Percentiles rank a stretch among this genome's conserved stretches.
phyloP scores from a whole-genome alignment of 352 stramenopile species.

The Globisporangium yorkense region DNA sequence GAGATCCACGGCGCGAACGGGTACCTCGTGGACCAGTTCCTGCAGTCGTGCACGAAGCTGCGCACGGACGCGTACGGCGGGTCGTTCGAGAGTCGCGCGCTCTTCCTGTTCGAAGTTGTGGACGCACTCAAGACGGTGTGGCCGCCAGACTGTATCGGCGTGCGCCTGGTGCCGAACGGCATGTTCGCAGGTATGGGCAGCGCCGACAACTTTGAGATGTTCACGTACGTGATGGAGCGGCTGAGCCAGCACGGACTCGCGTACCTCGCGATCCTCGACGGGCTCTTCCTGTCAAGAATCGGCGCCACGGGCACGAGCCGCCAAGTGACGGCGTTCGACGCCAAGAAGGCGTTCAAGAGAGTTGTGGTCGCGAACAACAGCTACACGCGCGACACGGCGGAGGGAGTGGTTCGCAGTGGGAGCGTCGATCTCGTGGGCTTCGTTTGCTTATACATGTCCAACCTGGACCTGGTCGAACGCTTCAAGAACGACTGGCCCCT shows the following conservation, averaged over 20 bases:
- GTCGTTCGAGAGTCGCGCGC: conserved; percentile 50
- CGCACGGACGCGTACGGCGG: conserved; percentile 66
- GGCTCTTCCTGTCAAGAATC: background rate
- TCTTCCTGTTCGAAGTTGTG: conserved; percentile 55
- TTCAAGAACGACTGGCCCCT: conserved; percentile 19
- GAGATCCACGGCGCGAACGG: conserved; percentile 86
- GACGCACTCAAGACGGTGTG: conserved; percentile 17
- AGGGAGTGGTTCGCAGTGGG: conserved; percentile 11
- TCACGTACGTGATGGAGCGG: conserved; percentile 13
- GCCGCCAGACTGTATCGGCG: conserved; percentile 5
- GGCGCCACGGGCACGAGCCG: background rate
- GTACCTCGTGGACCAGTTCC: conserved; percentile 80
- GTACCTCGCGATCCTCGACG: conserved; percentile 12
- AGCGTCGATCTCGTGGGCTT: conserved; percentile 20
- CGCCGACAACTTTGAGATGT: conserved; percentile 11
- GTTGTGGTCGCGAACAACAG: conserved; percentile 8
- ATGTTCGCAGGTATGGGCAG: conserved; percentile 6
- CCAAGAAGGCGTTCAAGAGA: conserved; percentile 8
- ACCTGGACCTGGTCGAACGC: conserved; percentile 29
- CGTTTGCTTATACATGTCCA: conserved; percentile 28
- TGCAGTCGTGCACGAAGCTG: conserved; percentile 47
- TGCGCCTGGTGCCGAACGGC: conserved; percentile 10
- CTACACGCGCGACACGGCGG: conserved; percentile 12
- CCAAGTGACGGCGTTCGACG: conserved; percentile 2
- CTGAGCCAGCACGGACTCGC: conserved; percentile 7